phyloP scores from a whole-genome alignment of 345 rosid genomes.

The Rhodomyrtus tomentosa region DNA sequence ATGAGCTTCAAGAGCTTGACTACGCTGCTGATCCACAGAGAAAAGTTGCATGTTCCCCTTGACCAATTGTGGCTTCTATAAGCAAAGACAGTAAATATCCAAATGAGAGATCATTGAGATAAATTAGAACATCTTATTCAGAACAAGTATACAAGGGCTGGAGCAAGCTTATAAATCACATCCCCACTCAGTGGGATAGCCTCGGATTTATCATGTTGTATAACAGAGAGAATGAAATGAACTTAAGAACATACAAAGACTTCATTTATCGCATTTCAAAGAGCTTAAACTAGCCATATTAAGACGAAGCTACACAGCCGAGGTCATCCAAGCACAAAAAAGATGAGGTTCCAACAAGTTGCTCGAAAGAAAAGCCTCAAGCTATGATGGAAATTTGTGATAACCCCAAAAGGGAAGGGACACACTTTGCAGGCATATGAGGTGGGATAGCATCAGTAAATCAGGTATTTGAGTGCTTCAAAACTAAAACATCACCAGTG shows the following conservation, averaged over 20 bases:
- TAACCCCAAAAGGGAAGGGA: background rate
- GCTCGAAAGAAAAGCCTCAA: background rate
- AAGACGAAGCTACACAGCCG: background rate
- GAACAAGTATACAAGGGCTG: background rate
- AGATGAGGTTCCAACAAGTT: background rate
- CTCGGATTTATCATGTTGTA: background rate
- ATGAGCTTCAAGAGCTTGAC: conserved; percentile 99
- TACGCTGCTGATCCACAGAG: conserved; percentile 95
- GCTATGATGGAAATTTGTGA: background rate
- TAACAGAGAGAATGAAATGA: background rate
- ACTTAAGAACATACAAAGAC: background rate
- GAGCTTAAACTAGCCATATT: background rate
- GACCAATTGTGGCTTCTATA: conserved; percentile 80
- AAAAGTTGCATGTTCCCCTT: conserved; percentile 95
- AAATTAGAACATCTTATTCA: background rate
- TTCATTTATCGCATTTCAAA: background rate
- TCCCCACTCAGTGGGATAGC: background rate
- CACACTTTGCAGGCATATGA: background rate
- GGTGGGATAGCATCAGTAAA: background rate
- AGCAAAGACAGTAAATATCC: background rate
- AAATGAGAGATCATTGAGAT: background rate
- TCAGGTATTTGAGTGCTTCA: background rate
- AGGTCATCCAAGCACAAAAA: background rate
- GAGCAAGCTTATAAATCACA: background rate
- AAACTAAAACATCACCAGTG: background rate